phyloP scores from a whole-genome alignment of 192 early-diverging fungal genomes.

The Chytriomyces hyalinus region DNA sequence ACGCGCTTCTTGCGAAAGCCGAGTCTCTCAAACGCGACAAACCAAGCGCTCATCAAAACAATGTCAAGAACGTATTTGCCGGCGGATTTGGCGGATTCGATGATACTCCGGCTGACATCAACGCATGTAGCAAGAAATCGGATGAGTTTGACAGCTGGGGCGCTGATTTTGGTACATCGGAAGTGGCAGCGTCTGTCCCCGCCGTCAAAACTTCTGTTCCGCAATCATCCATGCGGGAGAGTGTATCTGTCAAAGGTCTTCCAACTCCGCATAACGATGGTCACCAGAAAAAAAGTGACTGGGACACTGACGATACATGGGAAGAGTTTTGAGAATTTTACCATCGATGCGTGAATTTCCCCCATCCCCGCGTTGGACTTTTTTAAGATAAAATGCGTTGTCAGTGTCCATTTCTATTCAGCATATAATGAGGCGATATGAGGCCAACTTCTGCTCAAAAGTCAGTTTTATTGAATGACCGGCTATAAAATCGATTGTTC shows the following conservation, averaged over 20 bases:
- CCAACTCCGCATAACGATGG: slow-evolving; percentile 3
- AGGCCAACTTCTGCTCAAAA: no score
- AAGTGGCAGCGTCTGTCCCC: not conserved
- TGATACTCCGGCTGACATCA: not conserved
- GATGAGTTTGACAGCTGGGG: not conserved
- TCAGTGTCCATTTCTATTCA: no score
- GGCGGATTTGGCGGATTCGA: slow-evolving; percentile 22
- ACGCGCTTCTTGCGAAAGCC: slow-evolving; percentile 18
- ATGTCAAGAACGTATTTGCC: no score
- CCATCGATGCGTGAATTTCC: no score
- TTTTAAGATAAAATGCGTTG: no score
- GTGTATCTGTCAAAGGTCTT: not conserved
- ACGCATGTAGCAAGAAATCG: not conserved
- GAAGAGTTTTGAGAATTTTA: slow-evolving; percentile 21
- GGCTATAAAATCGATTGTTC: no score
- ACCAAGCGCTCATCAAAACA: not conserved
- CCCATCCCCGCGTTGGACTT: no score
- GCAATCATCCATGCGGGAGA: not conserved
- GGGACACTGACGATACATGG: slow-evolving; percentile 32
- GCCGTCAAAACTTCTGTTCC: not conserved
- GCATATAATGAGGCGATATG: no score
- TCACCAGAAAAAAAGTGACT: slow-evolving; percentile 30
- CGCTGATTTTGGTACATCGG: not conserved
- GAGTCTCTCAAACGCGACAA: slow-evolving; percentile 19
- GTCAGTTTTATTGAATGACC: no score